Evolutionary conservation across 495 filamentous ascomycete species (phyloP), one percentile per base, ranked within the genome.

Genomic region (Bacidia gigantensis): DNA sequence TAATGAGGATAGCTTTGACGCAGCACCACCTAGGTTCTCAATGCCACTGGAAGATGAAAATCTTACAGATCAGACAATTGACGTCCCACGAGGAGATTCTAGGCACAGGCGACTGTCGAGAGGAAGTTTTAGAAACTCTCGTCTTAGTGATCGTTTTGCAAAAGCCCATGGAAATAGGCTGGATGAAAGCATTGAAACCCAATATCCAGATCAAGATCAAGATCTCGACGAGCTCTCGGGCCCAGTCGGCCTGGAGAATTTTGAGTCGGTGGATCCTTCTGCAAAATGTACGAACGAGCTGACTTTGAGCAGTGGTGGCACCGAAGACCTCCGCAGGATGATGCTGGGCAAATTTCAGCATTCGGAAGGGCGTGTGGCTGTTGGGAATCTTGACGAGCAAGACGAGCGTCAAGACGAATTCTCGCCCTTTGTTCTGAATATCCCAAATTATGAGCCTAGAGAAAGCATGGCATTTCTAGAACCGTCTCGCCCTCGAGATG

Each of bases 31-130:
- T 40, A 72, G 73, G 50, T 60, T 73, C 41, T 82, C 80, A 46
- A 68, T 79, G 35, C 72, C 76, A 3, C 65, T 86, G 35, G 83
- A 83, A 25, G 81, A 85, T 26, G 82, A 83, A 26, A 79, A 86
- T 56, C 72, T 76, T 32, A 88, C 84, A 0, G 69, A 77, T 45
- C 72, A 71, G 52, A 84, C 83, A 20, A 73, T 89, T 26, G 86
- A 90, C 64, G 69, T 84, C 43, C 75, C 81, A 10, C 70, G 83
- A 48, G 69, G 83, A 50, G 79, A 84, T 54, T 67, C 72, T 47
- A 70, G 66, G 5, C 68, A 66, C 23, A 55, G 65, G 9, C 66
- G 72, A 29, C 55, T 78, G 11, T 73, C 73, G 11, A 69, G 75
- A 63, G 74, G 76, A 55, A 80, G 77, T 56, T 72, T 73, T 54